Conservation (phyloP, 176 grass and related monocot genomes). For the Cenchrus americanus region DNA sequence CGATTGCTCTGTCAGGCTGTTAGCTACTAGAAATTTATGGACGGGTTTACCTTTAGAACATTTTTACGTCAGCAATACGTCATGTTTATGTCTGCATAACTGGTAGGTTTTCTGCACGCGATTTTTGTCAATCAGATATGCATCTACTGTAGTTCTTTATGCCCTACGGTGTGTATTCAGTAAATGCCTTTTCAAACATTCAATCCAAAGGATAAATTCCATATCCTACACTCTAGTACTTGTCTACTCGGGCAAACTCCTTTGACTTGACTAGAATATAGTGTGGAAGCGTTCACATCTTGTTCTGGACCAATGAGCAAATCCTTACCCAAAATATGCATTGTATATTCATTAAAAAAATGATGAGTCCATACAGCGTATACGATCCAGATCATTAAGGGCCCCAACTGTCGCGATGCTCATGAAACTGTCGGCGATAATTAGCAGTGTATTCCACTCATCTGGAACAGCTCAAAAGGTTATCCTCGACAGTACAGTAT, state of each 20-base stretch:
- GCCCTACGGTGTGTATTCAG: not conserved
- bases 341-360: not conserved
- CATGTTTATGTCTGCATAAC: not conserved
- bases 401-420: not conserved
- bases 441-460: constrained; percentile 41
- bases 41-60: not conserved
- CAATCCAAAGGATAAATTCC: constrained; percentile 26
- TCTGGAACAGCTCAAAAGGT: constrained; percentile 52
- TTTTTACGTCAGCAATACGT: not conserved
- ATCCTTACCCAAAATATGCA: not conserved
- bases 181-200: constrained; percentile 26
- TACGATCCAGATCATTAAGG: constrained; percentile 2
- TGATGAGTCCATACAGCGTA: not conserved
- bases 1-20: not conserved
- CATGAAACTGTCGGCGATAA: constrained; percentile 52
- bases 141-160: constrained; percentile 13
- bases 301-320: constrained; percentile 8
- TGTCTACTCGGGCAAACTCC: not conserved
- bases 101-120: not conserved
- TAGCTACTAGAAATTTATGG: not conserved
- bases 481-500: constrained; percentile 5
- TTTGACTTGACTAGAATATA: constrained; percentile 30
- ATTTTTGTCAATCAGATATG: constrained; percentile 10
- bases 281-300: constrained; percentile 27
- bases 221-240: not conserved